These are phyloP conservation scores for Cymbopogon citratus DNA, from an alignment of 176 grass and related monocot genomes.

Conservation along the genomic window DNA sequence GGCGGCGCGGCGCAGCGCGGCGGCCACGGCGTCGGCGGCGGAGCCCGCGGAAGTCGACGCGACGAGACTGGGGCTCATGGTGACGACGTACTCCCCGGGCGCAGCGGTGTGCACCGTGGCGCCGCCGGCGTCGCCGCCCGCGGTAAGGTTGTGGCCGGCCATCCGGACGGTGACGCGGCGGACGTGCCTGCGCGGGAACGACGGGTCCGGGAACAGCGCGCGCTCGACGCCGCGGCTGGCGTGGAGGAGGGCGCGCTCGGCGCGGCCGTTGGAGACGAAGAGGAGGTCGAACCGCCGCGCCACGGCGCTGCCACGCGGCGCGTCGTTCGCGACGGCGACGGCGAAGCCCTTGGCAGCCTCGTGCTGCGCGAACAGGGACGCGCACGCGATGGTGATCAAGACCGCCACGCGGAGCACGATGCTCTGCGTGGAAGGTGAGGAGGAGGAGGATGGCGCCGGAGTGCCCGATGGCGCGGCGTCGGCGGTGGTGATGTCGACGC, in stretches of 20 bases:
- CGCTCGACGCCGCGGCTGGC: constrained; percentile 47
- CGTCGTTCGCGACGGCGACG: constrained; percentile 31
- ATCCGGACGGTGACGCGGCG: constrained; percentile 47
- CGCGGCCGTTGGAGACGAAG: constrained; percentile 70
- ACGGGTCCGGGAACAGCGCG: constrained; percentile 56
- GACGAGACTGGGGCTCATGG: constrained; percentile 45
- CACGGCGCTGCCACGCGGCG: background rate
- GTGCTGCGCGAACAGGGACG: constrained; percentile 56
- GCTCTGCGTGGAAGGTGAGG: constrained; percentile 2
- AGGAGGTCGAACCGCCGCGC: constrained; percentile 53
- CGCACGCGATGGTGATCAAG: constrained; percentile 29
- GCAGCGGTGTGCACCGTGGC: background rate
- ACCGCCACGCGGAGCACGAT: constrained; percentile 39
- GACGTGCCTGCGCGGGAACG: constrained; percentile 49
- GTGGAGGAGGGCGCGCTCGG: constrained; percentile 43
- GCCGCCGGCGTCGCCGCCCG: background rate
- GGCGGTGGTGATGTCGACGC: background rate
- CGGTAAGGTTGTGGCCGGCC: constrained; percentile 29
- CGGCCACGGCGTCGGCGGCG: constrained; percentile 1
- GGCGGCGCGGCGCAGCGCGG: constrained; percentile 43
- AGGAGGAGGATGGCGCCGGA: background rate
- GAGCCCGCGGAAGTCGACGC: background rate
- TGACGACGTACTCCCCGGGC: constrained; percentile 35
- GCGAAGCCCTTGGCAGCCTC: constrained; percentile 49
- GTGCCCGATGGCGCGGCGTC: background rate